A percentile compares a stretch with the other conserved stretches of the same genome.
phyloP scores from a whole-genome alignment of 495 filamentous ascomycete species.

The Penicillium ochrochloron region DNA sequence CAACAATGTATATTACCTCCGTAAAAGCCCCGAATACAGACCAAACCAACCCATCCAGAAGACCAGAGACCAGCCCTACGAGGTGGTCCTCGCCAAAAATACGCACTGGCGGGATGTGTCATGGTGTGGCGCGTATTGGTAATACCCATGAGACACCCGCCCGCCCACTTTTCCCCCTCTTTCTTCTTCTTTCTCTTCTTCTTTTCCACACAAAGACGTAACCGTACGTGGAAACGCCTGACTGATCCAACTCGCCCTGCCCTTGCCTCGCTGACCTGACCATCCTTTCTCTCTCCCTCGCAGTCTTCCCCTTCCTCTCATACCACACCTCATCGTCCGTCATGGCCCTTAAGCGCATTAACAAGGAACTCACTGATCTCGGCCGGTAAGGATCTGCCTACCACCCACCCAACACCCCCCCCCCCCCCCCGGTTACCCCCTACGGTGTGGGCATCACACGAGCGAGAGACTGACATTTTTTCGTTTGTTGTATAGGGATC shows the following conservation, averaged over 20 bases:
- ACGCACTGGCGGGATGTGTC: conserved; percentile 20
- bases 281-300: conserved; percentile 16
- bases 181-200: conserved; percentile 35
- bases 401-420: background rate
- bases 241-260: conserved; percentile 11
- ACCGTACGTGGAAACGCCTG: conserved; percentile 31
- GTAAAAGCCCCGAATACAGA: background rate
- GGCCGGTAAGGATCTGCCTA: conserved; percentile 75
- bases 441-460: background rate
- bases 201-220: conserved; percentile 41
- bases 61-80: conserved; percentile 10
- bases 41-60: background rate
- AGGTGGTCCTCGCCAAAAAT: conserved; percentile 8
- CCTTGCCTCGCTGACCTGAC: conserved; percentile 16
- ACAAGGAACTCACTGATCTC: conserved; percentile 99
- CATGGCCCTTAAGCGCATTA: conserved; percentile 99
- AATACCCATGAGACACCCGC: conserved; percentile 26
- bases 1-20: background rate
- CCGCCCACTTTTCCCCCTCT: conserved; percentile 38
- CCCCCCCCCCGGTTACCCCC: background rate
- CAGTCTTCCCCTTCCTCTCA: conserved; percentile 16
- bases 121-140: conserved; percentile 31
- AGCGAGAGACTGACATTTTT: conserved; percentile 21
- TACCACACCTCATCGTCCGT: conserved; percentile 41
- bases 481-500: conserved; percentile 66